A percentile compares a stretch with the other conserved stretches of the same genome.
phyloP scores from a whole-genome alignment of 2,329 filamentous ascomycete species.

The Venturia aucupariae region DNA sequence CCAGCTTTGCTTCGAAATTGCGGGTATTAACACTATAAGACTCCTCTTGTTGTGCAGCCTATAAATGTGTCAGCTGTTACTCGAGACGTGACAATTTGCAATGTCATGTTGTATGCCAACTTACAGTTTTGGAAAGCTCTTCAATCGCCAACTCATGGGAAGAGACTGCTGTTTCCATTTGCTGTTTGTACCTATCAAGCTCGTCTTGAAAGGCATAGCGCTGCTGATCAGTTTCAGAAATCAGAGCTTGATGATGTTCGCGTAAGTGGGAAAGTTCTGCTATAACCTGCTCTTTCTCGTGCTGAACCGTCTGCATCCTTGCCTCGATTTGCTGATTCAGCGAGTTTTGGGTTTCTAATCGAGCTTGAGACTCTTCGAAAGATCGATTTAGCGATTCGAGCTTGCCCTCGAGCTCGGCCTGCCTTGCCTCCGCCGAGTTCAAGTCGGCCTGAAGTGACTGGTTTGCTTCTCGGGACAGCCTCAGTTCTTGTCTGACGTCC shows the following conservation, averaged over 20 bases:
- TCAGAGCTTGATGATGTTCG: background rate
- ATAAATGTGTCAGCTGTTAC: background rate
- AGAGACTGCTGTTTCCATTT: background rate
- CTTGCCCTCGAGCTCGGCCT: background rate
- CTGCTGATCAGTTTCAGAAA: background rate
- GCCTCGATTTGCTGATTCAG: background rate
- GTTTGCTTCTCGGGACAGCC: background rate
- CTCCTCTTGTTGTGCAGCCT: constrained; percentile 2
- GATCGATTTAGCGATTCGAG: background rate
- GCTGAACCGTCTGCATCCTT: background rate
- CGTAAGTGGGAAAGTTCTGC: background rate
- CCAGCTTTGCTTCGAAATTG: background rate
- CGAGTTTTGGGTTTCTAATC: background rate
- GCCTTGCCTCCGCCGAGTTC: background rate
- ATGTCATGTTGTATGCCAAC: background rate
- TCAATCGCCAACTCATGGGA: background rate
- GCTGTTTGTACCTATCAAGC: background rate
- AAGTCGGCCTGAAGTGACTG: background rate
- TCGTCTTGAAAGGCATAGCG: background rate
- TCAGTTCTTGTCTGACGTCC: background rate
- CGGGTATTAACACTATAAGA: background rate
- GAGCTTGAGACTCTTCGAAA: background rate
- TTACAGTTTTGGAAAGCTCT: background rate
- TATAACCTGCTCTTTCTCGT: background rate
- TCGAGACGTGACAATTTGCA: background rate